phyloP scores from a whole-genome alignment of 148 eudicot species.

The Cornus controversa region DNA sequence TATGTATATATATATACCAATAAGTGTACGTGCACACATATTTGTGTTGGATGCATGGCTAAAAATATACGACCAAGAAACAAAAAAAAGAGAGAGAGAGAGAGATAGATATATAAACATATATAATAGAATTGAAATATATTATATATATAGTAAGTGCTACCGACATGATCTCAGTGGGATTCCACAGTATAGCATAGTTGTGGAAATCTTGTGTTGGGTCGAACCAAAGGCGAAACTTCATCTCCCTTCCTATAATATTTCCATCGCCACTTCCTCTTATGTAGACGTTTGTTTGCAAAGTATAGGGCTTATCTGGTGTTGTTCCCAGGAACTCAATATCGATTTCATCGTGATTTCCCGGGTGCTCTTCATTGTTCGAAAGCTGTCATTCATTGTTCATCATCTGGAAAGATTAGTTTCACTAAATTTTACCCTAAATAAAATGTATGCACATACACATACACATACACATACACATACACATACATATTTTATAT shows the following conservation, averaged over 20 bases:
- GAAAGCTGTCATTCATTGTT: constrained; percentile 28
- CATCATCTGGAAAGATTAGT: too few relatives aligned
- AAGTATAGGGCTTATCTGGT: constrained; percentile 25
- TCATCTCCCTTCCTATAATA: constrained; percentile 33
- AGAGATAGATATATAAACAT: too few relatives aligned
- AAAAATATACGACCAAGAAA: too few relatives aligned
- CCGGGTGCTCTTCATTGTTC: constrained; percentile 32
- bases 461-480: too few relatives aligned
- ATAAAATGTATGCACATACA: too few relatives aligned
- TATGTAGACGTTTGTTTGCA: constrained; percentile 36
- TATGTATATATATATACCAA: too few relatives aligned
- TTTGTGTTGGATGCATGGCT: too few relatives aligned
- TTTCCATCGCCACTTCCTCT: constrained; percentile 40
- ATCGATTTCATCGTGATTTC: constrained; percentile 40
- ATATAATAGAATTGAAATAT: too few relatives aligned
- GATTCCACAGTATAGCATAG: constrained; percentile 39
- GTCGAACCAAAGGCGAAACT: constrained; percentile 40
- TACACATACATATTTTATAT: too few relatives aligned
- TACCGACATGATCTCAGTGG: constrained; percentile 34
- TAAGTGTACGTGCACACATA: too few relatives aligned
- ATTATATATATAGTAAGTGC: not conserved
- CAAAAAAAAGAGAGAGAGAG: too few relatives aligned
- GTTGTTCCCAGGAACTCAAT: constrained; percentile 38
- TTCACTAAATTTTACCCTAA: too few relatives aligned
- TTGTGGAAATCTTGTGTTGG: constrained; percentile 36